phyloP scores from a whole-genome alignment of 331 rosid species.

The Dryas integrifolia region DNA sequence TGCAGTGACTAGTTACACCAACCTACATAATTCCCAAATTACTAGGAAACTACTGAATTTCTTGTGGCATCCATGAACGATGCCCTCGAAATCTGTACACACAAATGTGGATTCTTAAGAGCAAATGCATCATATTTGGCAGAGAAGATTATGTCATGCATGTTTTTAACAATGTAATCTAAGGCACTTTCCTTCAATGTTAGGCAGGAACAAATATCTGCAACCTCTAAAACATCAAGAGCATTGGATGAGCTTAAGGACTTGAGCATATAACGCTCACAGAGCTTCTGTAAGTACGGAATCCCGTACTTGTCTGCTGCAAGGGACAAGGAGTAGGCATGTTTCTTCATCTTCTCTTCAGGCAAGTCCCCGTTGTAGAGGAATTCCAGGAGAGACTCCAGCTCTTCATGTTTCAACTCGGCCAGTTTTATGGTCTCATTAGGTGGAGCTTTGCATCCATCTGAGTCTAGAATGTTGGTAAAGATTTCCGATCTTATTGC shows the following conservation, averaged over 20 bases:
- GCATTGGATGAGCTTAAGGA: constrained; percentile 48
- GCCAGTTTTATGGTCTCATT: constrained; percentile 42
- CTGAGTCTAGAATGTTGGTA: constrained; percentile 66
- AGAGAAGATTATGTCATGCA: constrained; percentile 47
- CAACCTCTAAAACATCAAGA: constrained; percentile 59
- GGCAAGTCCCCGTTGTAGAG: constrained; percentile 58
- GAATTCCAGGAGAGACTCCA: constrained; percentile 62
- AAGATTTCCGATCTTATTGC: constrained; percentile 77
- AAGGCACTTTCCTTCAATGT: constrained; percentile 53
- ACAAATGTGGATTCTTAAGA: constrained; percentile 62
- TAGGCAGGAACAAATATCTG: constrained; percentile 53
- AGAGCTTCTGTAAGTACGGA: constrained; percentile 50
- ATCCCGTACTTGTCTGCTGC: constrained; percentile 83
- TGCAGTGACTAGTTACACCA: too few species aligned
- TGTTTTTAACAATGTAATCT: constrained; percentile 54
- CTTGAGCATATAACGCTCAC: constrained; percentile 51
- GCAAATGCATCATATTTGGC: constrained; percentile 61
- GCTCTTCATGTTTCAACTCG: constrained; percentile 56
- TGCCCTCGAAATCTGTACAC: constrained; percentile 67
- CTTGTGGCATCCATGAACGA: constrained; percentile 41
- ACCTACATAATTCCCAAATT: neutral
- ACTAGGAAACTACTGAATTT: neutral
- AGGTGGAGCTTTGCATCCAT: constrained; percentile 62
- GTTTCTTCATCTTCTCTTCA: constrained; percentile 48
- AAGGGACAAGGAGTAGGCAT: constrained; percentile 49